Percentiles rank a stretch among this genome's conserved stretches.
These are phyloP conservation scores for Malassezia sympodialis DNA, from an alignment of 1,284 basidiomycete genomes.

Conservation along the genomic window DNA sequence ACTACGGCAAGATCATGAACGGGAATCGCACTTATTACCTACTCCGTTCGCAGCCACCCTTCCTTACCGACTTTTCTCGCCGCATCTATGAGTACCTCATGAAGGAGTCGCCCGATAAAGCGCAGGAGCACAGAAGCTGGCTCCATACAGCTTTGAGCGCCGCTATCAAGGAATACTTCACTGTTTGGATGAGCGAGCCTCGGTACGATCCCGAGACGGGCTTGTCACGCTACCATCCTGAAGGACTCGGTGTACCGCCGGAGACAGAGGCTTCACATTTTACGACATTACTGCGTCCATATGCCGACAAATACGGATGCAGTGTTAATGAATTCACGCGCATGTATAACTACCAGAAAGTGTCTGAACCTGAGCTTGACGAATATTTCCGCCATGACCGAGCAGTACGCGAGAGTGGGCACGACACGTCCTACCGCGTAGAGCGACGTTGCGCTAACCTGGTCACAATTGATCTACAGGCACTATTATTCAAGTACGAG, in stretches of 20 bases:
- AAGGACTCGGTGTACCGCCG: constrained; percentile 89
- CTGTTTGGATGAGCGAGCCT: constrained; percentile 86
- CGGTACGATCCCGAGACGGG: constrained; percentile 86
- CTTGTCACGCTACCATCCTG: constrained; percentile 82
- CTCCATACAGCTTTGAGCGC: constrained; percentile 87
- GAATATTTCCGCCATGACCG: constrained; percentile 97
- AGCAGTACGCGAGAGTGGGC: constrained; percentile 69
- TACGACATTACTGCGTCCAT: constrained; percentile 90
- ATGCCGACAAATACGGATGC: constrained; percentile 78
- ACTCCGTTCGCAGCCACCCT: constrained; percentile 88
- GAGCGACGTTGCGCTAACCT: constrained; percentile 88
- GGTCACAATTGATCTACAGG: constrained; percentile 88
- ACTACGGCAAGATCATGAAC: constrained; percentile 67
- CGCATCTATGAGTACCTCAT: constrained; percentile 63
- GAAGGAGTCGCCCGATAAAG: not conserved
- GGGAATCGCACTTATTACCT: constrained; percentile 58
- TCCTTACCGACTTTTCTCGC: constrained; percentile 94
- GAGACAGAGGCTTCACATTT: constrained; percentile 98
- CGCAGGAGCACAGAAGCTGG: constrained; percentile 68
- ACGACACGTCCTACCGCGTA: constrained; percentile 93
- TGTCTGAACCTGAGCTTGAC: constrained; percentile 80
- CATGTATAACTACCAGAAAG: constrained; percentile 74
- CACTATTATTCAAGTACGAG: constrained; percentile 61
- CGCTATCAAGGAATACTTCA: constrained; percentile 97
- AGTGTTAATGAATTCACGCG: constrained; percentile 97